phyloP scores from a whole-genome alignment of 106 monocot species.

The Dendrobium chrysotoxum region DNA sequence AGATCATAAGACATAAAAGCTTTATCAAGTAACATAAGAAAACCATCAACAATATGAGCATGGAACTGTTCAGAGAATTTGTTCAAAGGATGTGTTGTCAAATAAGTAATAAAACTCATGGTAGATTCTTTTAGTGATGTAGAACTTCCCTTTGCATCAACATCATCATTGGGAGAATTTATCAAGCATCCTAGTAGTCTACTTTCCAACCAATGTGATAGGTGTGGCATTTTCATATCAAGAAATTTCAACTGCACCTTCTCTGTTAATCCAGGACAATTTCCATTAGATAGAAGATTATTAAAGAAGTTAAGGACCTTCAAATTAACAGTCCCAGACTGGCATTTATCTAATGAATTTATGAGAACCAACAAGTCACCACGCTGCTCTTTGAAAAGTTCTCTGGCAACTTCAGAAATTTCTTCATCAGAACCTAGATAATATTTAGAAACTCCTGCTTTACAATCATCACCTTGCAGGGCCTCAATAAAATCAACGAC shows the following conservation, averaged over 20 bases:
- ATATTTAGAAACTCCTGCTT: slow-evolving; percentile 39
- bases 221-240: slow-evolving; percentile 52
- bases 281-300: slow-evolving; percentile 44
- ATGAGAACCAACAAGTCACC: slow-evolving; percentile 58
- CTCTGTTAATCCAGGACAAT: slow-evolving; percentile 48
- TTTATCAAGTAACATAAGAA: slow-evolving; percentile 73
- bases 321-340: slow-evolving; percentile 63
- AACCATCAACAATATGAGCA: slow-evolving; percentile 46
- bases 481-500: slow-evolving; percentile 47
- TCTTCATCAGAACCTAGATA: slow-evolving; percentile 38
- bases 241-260: slow-evolving; percentile 58
- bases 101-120: slow-evolving; percentile 50
- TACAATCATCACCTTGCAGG: slow-evolving; percentile 50
- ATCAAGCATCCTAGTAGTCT: slow-evolving; percentile 48
- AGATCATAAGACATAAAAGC: slow-evolving; percentile 71
- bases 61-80: slow-evolving; percentile 42
- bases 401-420: slow-evolving; percentile 22
- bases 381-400: slow-evolving; percentile 32
- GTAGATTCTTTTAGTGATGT: slow-evolving; percentile 59
- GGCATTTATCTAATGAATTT: slow-evolving; percentile 65
- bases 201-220: slow-evolving; percentile 78
- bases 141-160: slow-evolving; percentile 34
- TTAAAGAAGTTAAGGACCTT: slow-evolving; percentile 73
- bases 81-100: slow-evolving; percentile 38
- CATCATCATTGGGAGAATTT: slow-evolving; percentile 25